Conservation (phyloP, 1,139 yeast genomes). For the Candida dubliniensis region DNA sequence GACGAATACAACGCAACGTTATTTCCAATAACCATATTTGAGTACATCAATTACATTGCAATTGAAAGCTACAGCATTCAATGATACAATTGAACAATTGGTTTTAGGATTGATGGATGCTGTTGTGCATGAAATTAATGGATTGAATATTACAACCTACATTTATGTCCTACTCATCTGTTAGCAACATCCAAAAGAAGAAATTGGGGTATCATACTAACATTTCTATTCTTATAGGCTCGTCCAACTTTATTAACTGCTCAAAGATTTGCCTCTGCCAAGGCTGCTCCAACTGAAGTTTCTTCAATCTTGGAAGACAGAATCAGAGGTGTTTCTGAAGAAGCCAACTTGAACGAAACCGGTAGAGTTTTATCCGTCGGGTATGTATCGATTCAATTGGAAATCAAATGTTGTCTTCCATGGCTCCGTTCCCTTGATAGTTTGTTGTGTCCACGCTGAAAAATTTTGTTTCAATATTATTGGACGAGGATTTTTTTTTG, state of each 20-base stretch:
- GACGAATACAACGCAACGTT: not conserved
- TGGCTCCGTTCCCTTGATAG: not conserved
- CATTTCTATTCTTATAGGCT: slow-evolving; percentile 44
- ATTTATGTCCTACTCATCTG: not conserved
- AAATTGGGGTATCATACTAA: slow-evolving; percentile 13
- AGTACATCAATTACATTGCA: no score
- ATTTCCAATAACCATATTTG: no score
- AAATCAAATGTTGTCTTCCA: not conserved
- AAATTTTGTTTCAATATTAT: slow-evolving; percentile 8
- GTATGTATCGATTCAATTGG: slow-evolving; percentile 43
- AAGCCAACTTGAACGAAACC: slow-evolving; percentile 97
- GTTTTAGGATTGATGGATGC: no score
- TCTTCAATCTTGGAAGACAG: slow-evolving; percentile 98
- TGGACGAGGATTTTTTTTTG: slow-evolving; percentile 8
- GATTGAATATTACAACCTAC: not conserved
- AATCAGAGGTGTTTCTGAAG: slow-evolving; percentile 98
- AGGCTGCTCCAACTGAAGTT: slow-evolving; percentile 99
- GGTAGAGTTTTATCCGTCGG: slow-evolving; percentile 99
- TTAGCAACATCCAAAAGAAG: no score
- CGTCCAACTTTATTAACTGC: slow-evolving; percentile 70
- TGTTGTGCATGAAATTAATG: no score
- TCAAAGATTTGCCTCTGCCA: slow-evolving; percentile 87
- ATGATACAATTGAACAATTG: no score
- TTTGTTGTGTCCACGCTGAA: not conserved
- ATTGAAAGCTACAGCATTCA: no score